Evolutionary conservation across 768 basidiomycete species (phyloP), one percentile per base, ranked within the genome.

Genomic region (Wakefieldia striispora): DNA sequence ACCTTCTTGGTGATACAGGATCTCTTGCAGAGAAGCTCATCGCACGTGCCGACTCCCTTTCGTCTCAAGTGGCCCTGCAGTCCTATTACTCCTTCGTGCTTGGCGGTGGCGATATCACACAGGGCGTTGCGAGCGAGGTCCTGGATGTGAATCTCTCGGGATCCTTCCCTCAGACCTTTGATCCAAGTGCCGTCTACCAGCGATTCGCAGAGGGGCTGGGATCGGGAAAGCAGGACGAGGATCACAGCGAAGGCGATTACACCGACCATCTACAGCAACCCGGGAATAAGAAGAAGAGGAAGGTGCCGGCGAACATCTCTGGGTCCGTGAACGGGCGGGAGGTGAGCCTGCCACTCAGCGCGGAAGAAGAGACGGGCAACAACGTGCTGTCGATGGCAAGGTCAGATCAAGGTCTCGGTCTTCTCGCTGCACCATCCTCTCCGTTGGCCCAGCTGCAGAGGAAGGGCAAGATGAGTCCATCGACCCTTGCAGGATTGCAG

Each of bases 261-360:
- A 61, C 76, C 14, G 86, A 89, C 64, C 84, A 86, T 58, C 68
- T 84, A 26, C 83, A 79, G 53, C 88, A 89, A 55, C 88, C 83
- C 3, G 85, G 84, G 8, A 92, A 92, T 60, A 86, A 88, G 41
- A 92, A 92, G 80, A 92, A 92, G 72, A 77, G 90, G 41, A 92
- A 92, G 65, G 89, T 92, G 3, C 90, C 91, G 1, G 78, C 81
- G 33, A 84, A 88, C 64, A 62, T 71, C 46, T 65, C 72, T 14
- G 70, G 71, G 43, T 64, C 69, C 34, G 67, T 63, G 39, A 70
- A 65, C 38, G 74, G 76, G 46, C 75, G 74, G 38, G 76, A 78
- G 49, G 62, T 56, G 47, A 64, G 67, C 49, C 73, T 76, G 35
- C 61, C 63, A 44, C 72, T 75, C 34, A 72, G 73, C 12, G 75